phyloP scores from a whole-genome alignment of 2,329 filamentous ascomycete genomes.

The Fusarium sp. region DNA sequence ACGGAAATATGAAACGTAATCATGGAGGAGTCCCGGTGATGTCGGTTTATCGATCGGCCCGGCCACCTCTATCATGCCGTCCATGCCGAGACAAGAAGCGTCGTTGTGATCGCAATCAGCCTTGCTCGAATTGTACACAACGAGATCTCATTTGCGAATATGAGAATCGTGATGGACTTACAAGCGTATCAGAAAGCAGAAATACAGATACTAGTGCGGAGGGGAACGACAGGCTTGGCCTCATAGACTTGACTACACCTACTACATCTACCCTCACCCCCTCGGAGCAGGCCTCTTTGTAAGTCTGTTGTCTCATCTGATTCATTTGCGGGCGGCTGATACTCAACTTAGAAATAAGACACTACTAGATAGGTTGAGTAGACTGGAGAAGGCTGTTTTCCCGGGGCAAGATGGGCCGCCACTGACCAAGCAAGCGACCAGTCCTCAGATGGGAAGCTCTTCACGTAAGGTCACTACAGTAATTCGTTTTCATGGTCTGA shows the following conservation, averaged over 20 bases:
- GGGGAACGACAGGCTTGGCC: too few relatives aligned
- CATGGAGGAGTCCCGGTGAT: not conserved
- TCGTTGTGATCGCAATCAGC: constrained; percentile 13
- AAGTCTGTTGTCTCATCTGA: not conserved
- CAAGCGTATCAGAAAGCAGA: not conserved
- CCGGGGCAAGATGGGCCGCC: not conserved
- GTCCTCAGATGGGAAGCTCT: not conserved
- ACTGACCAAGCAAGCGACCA: not conserved
- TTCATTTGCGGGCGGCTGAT: not conserved
- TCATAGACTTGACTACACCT: not conserved
- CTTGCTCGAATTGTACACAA: constrained; percentile 17
- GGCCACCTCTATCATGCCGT: constrained; percentile 2
- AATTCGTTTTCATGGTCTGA: too few relatives aligned
- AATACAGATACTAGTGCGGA: too few relatives aligned
- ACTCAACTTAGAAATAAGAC: not conserved
- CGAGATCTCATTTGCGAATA: not conserved
- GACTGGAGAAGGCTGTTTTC: not conserved
- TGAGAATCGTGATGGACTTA: not conserved
- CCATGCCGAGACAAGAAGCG: constrained; percentile 10
- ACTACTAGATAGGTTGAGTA: not conserved
- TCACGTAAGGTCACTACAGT: not conserved
- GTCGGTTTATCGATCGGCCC: not conserved
- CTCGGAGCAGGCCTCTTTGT: not conserved
- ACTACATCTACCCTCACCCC: not conserved
- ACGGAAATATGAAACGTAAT: not conserved